Evolutionary conservation across 208 protist genomes (phyloP), one percentile per base, ranked within the genome.

Genomic region (Trypanosoma platydactyli): DNA sequence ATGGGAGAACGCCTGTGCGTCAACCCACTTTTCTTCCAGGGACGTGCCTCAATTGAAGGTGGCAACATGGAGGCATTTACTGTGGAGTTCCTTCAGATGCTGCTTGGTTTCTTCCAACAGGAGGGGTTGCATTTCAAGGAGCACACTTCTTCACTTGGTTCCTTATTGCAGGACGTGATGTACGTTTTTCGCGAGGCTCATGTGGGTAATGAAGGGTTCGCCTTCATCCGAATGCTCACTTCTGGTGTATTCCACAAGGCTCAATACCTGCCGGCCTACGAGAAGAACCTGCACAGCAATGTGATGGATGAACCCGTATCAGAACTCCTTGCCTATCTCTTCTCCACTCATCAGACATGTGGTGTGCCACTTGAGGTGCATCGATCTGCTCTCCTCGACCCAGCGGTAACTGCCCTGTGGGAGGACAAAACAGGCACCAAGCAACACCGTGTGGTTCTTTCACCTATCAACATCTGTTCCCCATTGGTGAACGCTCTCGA

Each of bases 11-110:
- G 90, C 0, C 64, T 95, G 35, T 89, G 77, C 60, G 80, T 89
- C 40, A 91, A 93, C 71, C 85, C 90, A 45, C 86, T 95, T 64
- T 92, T 91, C 79, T 92, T 92, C 56, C 77, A 81, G 60, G 84
- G 89, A 25, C 78, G 85, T 33, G 79, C 70, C 11, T 67, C 75
- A 30, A 68, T 92, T 56, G 79, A 77, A 67, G 76, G 77, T 0
- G 81, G 81, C 48, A 92, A 92, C 77, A 85, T 93, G 85, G 84
- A 91, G 63, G 54, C 64, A 33, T 84, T 92, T 67, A 84, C 79
- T 42, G 57, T 95, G 13, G 75, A 89, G 71, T 78, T 79, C 35
- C 65, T 91, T 29, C 89, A 89, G 58, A 91, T 91, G 86, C 74
- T 94, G 48, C 73, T 94, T 40, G 64, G 73, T 27, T 89, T 82